These are phyloP conservation scores for Secale cereale DNA, from an alignment of 176 grass and related monocot genomes.

Conservation along the genomic window DNA sequence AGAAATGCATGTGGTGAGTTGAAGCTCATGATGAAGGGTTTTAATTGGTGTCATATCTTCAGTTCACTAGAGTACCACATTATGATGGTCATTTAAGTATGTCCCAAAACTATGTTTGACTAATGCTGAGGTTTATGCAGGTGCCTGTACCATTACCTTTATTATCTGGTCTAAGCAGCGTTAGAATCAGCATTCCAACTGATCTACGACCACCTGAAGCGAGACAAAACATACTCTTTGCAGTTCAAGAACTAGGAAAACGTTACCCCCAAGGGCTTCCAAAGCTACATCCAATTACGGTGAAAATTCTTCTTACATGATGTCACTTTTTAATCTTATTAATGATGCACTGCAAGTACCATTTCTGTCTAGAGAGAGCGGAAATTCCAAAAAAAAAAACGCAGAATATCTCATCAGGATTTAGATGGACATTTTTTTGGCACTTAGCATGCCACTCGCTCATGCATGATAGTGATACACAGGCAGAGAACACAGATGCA, in stretches of 20 bases:
- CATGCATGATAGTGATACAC: background rate
- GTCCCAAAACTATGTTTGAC: background rate
- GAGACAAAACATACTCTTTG: constrained; percentile 90
- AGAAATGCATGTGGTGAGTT: constrained; percentile 99
- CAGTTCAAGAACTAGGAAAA: constrained; percentile 88
- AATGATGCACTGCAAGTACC: background rate
- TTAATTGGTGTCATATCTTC: constrained; percentile 30
- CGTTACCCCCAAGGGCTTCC: constrained; percentile 91
- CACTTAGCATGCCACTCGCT: background rate
- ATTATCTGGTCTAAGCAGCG: constrained; percentile 78
- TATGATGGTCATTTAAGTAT: constrained; percentile 1
- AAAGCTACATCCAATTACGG: constrained; percentile 84
- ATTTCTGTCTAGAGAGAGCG: background rate
- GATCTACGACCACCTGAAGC: constrained; percentile 93
- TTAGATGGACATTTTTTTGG: constrained; percentile 1
- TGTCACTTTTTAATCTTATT: constrained; percentile 5
- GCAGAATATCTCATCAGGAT: background rate
- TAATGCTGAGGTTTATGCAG: constrained; percentile 41
- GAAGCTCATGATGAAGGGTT: constrained; percentile 26
- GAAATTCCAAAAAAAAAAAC: background rate
- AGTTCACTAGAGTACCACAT: background rate
- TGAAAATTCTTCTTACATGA: constrained; percentile 10
- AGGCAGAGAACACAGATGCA: constrained; percentile 1
- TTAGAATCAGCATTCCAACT: constrained; percentile 93
- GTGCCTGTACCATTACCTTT: constrained; percentile 92